phyloP scores from a whole-genome alignment of 371 early-diverging fungal species.

The Vittaforma corneae region DNA sequence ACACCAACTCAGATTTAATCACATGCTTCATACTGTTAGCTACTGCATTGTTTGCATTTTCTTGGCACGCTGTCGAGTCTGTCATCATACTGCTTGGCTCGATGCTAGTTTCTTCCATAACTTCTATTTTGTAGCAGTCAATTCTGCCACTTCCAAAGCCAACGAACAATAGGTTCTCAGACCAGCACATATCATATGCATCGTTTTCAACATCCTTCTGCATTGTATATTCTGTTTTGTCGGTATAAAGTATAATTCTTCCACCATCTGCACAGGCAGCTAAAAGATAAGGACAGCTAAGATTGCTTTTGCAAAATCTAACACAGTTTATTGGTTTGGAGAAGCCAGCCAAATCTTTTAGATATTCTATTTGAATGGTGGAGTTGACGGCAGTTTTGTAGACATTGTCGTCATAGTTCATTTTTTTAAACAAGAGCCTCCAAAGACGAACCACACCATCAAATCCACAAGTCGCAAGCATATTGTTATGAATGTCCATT shows the following conservation, averaged over 20 bases:
- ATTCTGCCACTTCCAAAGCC: conserved; percentile 37
- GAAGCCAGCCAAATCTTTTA: conserved; percentile 45
- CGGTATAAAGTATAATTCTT: conserved; percentile 37
- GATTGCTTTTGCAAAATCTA: conserved; percentile 28
- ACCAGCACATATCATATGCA: conserved; percentile 55
- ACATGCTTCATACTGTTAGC: neutral
- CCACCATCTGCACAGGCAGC: conserved; percentile 54
- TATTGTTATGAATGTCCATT: conserved; percentile 29
- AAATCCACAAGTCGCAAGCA: conserved; percentile 54
- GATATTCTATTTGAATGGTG: conserved; percentile 32
- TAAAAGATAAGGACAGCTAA: conserved; percentile 11
- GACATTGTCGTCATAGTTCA: conserved; percentile 2
- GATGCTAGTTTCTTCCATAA: neutral
- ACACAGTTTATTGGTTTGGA: conserved; percentile 50
- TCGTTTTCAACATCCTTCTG: conserved; percentile 49
- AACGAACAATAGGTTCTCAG: conserved; percentile 27
- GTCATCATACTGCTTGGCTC: neutral
- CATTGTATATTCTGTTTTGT: conserved; percentile 13
- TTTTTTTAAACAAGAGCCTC: conserved; percentile 30
- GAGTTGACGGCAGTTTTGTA: conserved; percentile 47
- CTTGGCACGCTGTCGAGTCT: neutral
- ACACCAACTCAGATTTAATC: neutral
- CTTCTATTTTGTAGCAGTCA: conserved; percentile 20
- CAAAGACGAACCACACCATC: conserved; percentile 54
- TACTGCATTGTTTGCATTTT: conserved; percentile 1